These are phyloP conservation scores for Amauroascus verrucosus DNA, from an alignment of 2,329 filamentous ascomycete genomes.

Conservation along the genomic window DNA sequence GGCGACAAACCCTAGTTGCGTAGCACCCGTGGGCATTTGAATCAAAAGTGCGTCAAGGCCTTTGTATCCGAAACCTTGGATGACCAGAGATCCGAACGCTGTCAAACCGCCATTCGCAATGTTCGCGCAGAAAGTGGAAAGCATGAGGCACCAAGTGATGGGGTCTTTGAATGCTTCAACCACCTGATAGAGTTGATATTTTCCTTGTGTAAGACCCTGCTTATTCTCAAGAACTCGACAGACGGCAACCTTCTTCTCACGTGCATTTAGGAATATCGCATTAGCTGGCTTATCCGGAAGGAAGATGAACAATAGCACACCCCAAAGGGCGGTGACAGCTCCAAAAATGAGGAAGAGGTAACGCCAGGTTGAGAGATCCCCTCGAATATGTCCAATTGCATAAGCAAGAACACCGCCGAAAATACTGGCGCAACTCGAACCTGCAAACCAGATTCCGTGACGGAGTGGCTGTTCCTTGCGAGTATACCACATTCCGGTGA, in stretches of 20 bases:
- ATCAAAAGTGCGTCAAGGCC: constrained; percentile 46
- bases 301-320: constrained; percentile 47
- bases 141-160: constrained; percentile 31
- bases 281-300: constrained; percentile 50
- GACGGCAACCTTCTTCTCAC: constrained; percentile 47
- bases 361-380: constrained; percentile 50
- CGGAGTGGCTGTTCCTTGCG: constrained; percentile 52
- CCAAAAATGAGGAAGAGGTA: constrained; percentile 59
- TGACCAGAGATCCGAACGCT: constrained; percentile 51
- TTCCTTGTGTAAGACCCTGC: constrained; percentile 50
- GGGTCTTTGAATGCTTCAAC: constrained; percentile 48
- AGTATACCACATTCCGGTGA: constrained; percentile 58
- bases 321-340: constrained; percentile 50
- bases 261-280: constrained; percentile 41
- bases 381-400: constrained; percentile 51
- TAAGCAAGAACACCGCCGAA: constrained; percentile 49
- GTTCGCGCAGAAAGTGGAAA: constrained; percentile 49
- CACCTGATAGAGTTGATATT: constrained; percentile 46
- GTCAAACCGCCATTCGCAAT: constrained; percentile 48
- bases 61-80: constrained; percentile 48
- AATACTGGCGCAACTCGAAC: constrained; percentile 50
- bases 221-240: constrained; percentile 48
- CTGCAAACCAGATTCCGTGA: constrained; percentile 51
- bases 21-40: constrained; percentile 42
- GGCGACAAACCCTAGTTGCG: constrained; percentile 31